Evolutionary conservation across 768 basidiomycete genomes (phyloP), one percentile per base, ranked within the genome.

Genomic region (Suillus clintonianus): DNA sequence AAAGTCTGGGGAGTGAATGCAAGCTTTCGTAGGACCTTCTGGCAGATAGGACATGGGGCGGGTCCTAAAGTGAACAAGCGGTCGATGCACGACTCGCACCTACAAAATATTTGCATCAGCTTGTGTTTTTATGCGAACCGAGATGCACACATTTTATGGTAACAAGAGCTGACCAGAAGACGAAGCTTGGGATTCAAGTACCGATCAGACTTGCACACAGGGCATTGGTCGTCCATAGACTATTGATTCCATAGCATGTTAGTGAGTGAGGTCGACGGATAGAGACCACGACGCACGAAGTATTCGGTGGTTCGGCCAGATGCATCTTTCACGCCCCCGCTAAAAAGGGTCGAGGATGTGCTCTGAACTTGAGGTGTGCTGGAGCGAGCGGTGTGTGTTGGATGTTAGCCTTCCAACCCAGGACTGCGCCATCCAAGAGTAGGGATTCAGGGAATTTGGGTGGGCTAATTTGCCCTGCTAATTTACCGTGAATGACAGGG

Each of bases 81-180:
- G 76, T 99, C 97, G 70, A 99, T 97, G 76, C 97, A 99, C 1
- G 94, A 94, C 80, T 99, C 97, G 79, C 97, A 99, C 94, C 95
- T 97, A 65, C n/a, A n/a, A 19, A 22, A n/a, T 27, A 24, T 9
- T 14, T 2, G 7, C 10, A 64, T 69, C 30, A 76, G 67, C 58
- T 22, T 58, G 39, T 34, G 30, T 22, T 37, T 42, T 7, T 41
- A 34, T 34, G 30, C 24, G 19, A 32, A 30, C 37, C 27, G 36
- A 57, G 62, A 53, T 39, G 76, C 81, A 65, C 67, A 95, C 97
- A 99, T 97, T 84, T 97, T 97, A 79, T 99, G 97, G 77, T 97
- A 99, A 75, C 97, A 99, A 17, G 94, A 90, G 76, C 93, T 95
- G 69, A 99, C 95, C 56, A 99, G 85, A 43, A 99, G 82, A 48